Conservation (phyloP, 2,329 filamentous ascomycete genomes). For the Penicillium expansum region DNA sequence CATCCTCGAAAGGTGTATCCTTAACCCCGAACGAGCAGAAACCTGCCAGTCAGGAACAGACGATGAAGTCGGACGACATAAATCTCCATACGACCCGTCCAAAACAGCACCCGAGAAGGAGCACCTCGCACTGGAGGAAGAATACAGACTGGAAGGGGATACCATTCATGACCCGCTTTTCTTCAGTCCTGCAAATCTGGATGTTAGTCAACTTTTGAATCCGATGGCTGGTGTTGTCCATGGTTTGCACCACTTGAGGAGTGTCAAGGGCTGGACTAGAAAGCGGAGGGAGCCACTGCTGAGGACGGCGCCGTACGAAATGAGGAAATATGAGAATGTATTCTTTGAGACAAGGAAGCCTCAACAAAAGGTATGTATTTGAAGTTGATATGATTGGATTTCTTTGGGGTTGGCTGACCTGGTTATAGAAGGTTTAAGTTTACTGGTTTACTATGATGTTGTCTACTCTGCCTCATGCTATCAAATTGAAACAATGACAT, state of each 20-base stretch:
- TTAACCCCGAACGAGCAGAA: constrained; percentile 21
- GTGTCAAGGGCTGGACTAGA: constrained; percentile 26
- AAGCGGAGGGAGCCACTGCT: constrained; percentile 21
- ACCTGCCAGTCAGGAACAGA: constrained; percentile 28
- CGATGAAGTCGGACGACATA: constrained; percentile 27
- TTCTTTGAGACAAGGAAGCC: constrained; percentile 8
- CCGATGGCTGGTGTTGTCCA: constrained; percentile 19
- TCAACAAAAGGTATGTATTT: constrained; percentile 10
- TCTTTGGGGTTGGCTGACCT: not conserved
- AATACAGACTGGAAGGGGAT: constrained; percentile 23
- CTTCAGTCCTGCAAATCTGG: constrained; percentile 25
- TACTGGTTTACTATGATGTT: not conserved
- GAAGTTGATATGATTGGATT: not conserved
- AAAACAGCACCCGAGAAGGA: constrained; percentile 23
- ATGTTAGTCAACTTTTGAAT: constrained; percentile 21
- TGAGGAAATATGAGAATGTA: constrained; percentile 16
- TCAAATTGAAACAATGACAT: not conserved
- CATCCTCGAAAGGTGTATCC: constrained; percentile 17
- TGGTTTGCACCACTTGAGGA: constrained; percentile 15
- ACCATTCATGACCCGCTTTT: constrained; percentile 20
- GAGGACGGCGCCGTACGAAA: constrained; percentile 12
- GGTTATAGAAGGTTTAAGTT: not conserved
- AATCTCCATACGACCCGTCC: constrained; percentile 27
- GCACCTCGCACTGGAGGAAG: constrained; percentile 20
- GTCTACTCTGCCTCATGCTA: not conserved